phyloP scores from a whole-genome alignment of 805 yeast genomes.

The Huiozyma naganishii region DNA sequence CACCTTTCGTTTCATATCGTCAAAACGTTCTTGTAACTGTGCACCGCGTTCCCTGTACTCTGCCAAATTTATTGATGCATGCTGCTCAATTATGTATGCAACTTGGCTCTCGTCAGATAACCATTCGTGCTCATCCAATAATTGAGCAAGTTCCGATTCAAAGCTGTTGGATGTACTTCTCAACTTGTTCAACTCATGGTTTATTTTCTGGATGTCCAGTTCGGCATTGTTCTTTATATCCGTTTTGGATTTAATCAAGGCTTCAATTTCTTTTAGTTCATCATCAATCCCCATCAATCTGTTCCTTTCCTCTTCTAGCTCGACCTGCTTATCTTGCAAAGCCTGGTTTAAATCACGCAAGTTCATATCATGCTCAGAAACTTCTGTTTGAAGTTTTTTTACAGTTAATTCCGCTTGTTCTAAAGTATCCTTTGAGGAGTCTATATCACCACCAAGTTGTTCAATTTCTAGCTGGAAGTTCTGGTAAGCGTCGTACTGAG shows the following conservation, averaged over 20 bases:
- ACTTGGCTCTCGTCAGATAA: constrained; percentile 53
- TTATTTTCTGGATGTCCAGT: constrained; percentile 41
- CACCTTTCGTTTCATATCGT: constrained; percentile 68
- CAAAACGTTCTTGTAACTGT: constrained; percentile 47
- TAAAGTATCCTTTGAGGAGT: constrained; percentile 33
- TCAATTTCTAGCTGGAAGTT: constrained; percentile 59
- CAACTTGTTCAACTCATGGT: constrained; percentile 45
- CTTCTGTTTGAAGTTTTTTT: constrained; percentile 27
- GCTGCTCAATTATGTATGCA: constrained; percentile 45
- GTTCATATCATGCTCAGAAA: constrained; percentile 19
- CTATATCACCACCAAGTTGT: constrained; percentile 49
- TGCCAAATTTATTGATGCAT: constrained; percentile 51
- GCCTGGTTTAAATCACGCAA: constrained; percentile 3
- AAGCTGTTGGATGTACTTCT: constrained; percentile 30
- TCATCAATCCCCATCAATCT: constrained; percentile 60
- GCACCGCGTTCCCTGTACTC: constrained; percentile 49
- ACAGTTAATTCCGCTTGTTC: constrained; percentile 28
- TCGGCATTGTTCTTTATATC: constrained; percentile 35
- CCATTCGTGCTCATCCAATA: constrained; percentile 60
- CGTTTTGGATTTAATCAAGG: constrained; percentile 34
- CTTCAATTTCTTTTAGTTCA: constrained; percentile 54
- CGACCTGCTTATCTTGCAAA: constrained; percentile 7
- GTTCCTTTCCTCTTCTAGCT: constrained; percentile 35
- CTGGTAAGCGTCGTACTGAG: constrained; percentile 46
- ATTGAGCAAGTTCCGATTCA: constrained; percentile 31